Base-by-base conservation (phyloP, 176 grass and related monocot species). In the Cenchrus purpureus region DNA sequence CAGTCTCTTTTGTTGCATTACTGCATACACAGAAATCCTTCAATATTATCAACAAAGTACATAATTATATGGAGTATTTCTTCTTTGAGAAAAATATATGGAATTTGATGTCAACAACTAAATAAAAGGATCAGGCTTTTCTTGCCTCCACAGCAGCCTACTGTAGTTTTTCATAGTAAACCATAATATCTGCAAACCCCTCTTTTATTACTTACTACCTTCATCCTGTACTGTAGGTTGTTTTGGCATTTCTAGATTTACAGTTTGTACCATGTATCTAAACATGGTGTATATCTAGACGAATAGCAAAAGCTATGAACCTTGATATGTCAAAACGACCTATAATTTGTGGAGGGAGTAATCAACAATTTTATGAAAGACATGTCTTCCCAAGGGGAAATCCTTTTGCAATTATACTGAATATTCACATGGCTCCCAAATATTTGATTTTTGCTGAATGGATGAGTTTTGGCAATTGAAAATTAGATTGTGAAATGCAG, bases 1-100 rank as follows among this genome's bases (percentile, higher is more conserved):
- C 46, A 46, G 37, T 40, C 63, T 71, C 51, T 88, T 19, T 56
- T 65, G 64, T 58, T 69, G 19, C 29, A 42, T 72, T 53, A 9
- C 19, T 83, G 1, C 46, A 57, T 50, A 32, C 22, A 52, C 20
- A 74, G 19, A 57, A 65, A 57, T 32, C 61, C 17, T 40, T 40
- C 1, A 40, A 54, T 46, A 46, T 46, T 46, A 40, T 40, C 2
- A 4, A 40, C 3, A 40, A 40, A 40, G 37, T 40, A 40, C 4
- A 40, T 40, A 40, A 40, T 40, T 40, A 4, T 4, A 40, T 40
- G 37, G 37, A 40, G 37, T 4, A 40, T 40, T 40, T 40, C 34
- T 34, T 34, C 37, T 46, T 52, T 37, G 19, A 32, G 12, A 53
- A 31, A 46, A 40, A 61, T 63, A 45, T 5, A 52, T 79, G n/a